These are phyloP conservation scores for Marchantia polymorpha DNA, from an alignment of 225 moss, liverwort and hornwort species.

Conservation along the genomic window DNA sequence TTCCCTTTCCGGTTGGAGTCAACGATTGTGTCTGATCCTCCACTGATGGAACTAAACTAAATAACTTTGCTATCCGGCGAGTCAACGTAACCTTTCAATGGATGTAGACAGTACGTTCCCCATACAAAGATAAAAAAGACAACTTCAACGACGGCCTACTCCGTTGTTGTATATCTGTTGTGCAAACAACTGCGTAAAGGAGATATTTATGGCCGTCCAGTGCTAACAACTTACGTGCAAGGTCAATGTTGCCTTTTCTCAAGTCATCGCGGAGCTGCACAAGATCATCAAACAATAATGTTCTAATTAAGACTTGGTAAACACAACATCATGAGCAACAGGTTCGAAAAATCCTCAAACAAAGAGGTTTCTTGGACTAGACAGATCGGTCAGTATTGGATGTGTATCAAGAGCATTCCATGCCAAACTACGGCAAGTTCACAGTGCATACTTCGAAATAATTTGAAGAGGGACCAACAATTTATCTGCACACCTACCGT, in stretches of 20 bases:
- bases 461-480: too few relatives aligned
- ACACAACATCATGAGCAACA: not conserved
- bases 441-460: too few relatives aligned
- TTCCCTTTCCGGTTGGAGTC: not conserved
- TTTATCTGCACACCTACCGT: constrained; percentile 42
- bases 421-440: too few relatives aligned
- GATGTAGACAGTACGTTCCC: not conserved
- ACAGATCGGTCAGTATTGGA: too few relatives aligned
- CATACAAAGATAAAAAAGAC: not conserved
- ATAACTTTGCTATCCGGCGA: not conserved
- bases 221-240: constrained; percentile 65
- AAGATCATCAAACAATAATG: not conserved
- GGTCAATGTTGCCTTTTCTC: constrained; percentile 77
- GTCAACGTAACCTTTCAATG: not conserved
- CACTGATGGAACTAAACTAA: not conserved
- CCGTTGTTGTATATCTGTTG: too few relatives aligned
- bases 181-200: not conserved
- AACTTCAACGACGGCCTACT: not conserved
- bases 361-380: too few relatives aligned
- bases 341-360: not conserved
- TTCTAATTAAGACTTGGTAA: too few relatives aligned
- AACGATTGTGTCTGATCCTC: constrained; percentile 7
- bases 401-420: too few relatives aligned
- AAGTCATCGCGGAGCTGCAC: constrained; percentile 77
- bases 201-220: not conserved